Evolutionary conservation across 2,329 filamentous ascomycete species (phyloP), one percentile per base, ranked within the genome.

Genomic region (Sclerotiophoma versabilis): DNA sequence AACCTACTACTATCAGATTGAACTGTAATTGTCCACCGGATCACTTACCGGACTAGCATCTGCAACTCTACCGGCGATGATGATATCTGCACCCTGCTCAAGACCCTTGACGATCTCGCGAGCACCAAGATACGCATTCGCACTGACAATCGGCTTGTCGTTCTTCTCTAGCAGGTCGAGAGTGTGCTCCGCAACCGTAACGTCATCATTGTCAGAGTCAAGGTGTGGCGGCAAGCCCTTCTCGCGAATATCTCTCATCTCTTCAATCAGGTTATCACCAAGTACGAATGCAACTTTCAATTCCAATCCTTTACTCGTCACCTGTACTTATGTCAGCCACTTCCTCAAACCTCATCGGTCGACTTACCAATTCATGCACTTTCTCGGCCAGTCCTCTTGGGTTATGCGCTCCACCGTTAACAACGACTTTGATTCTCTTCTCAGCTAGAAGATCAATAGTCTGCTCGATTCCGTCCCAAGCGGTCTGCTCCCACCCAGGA

Each of bases 341-440:
- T 30, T 5, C 8, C n/a, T 33, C 25, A 19, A n/a, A 12, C 6
- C 0, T 17, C 12, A 2, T 10, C 19, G 10, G 2, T 5, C 2
- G 14, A 45, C 58, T 58, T 30, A 76, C 75, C 54, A 83, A 57
- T 15, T 75, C 64, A 4, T 75, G 67, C 0, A 79, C 73, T 50
- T 79, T 77, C 44, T 79, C 62, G 2, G 83, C 81, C 14, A 87
- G 62, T 0, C 79, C 81, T 51, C 76, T 75, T 0, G 84, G 84
- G 51, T 86, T 82, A 14, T 82, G 75, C 2, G 79, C 81, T 0
- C 84, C 84, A 2, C 84, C 84, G 59, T 86, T 85, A 49, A 84
- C 74, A 29, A 84, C 75, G 11, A 86, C 74, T 55, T 82, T 83
- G 70, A 85, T 85, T 0, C 75, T 64, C 54, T 82, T 79, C 42